phyloP scores from a whole-genome alignment of 345 rosid species.

The Salix udensis region DNA sequence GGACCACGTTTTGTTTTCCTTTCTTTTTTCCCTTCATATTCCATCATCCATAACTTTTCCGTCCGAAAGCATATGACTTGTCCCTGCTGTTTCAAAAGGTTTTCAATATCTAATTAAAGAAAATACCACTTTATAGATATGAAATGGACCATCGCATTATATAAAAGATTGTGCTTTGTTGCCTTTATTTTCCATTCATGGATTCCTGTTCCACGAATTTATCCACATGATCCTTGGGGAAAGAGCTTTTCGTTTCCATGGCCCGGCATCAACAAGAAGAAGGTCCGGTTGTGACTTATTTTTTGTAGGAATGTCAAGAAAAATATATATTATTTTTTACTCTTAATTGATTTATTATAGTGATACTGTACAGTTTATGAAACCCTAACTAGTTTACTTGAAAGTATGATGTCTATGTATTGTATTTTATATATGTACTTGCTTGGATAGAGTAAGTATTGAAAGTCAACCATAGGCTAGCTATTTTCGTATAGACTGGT shows the following conservation, averaged over 20 bases:
- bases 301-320: not conserved
- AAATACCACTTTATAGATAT: not conserved
- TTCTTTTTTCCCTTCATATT: not conserved
- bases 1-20: not conserved
- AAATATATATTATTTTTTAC: no score
- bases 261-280: not conserved
- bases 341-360: no score
- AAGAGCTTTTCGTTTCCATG: not conserved
- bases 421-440: no score
- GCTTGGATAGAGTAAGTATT: no score
- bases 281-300: not conserved
- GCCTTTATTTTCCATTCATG: not conserved
- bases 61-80: not conserved
- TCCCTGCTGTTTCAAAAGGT: not conserved
- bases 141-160: not conserved
- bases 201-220: not conserved
- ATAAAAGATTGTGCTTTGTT: not conserved
- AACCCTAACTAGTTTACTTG: no score
- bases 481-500: no score
- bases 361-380: no score
- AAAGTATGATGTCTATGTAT: no score
- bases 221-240: not conserved
- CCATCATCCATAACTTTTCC: not conserved
- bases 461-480: no score
- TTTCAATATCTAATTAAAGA: not conserved